Conservation (phyloP, 148 eudicot species). For the Gaultheria prostrata region DNA sequence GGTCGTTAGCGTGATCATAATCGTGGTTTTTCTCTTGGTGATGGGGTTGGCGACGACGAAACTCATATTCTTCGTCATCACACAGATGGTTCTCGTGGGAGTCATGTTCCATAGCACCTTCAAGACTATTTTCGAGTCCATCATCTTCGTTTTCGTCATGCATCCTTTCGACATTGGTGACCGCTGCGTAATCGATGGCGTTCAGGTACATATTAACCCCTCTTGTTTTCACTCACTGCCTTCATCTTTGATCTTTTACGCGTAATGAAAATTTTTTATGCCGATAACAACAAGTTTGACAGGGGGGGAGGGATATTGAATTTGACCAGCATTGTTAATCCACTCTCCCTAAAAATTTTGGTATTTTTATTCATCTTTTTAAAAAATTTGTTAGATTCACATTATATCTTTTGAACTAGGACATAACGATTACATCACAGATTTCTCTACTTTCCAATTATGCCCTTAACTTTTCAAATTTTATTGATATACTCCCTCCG, state of each 20-base stretch:
- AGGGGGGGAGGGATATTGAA: no score
- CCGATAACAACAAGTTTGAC: no score
- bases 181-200: conserved; percentile 63
- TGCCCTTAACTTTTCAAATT: no score
- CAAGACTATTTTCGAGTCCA: conserved; percentile 68
- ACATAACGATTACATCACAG: no score
- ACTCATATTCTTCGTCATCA: conserved; percentile 45
- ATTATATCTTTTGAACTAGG: no score
- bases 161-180: conserved; percentile 47
- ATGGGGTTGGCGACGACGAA: conserved; percentile 59
- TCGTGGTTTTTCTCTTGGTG: conserved; percentile 42
- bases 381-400: no score
- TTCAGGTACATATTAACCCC: conserved; percentile 34
- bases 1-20: conserved; percentile 46
- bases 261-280: no score
- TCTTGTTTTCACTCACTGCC: background rate
- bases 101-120: conserved; percentile 70
- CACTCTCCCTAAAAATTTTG: no score
- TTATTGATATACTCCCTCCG: no score
- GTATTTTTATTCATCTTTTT: no score
- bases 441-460: no score
- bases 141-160: conserved; percentile 67
- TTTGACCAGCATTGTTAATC: no score
- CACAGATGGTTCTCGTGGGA: conserved; percentile 54
- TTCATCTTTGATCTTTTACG: background rate